Base-by-base conservation (phyloP, 495 filamentous ascomycete genomes). In the Aspergillus indologenus region DNA sequence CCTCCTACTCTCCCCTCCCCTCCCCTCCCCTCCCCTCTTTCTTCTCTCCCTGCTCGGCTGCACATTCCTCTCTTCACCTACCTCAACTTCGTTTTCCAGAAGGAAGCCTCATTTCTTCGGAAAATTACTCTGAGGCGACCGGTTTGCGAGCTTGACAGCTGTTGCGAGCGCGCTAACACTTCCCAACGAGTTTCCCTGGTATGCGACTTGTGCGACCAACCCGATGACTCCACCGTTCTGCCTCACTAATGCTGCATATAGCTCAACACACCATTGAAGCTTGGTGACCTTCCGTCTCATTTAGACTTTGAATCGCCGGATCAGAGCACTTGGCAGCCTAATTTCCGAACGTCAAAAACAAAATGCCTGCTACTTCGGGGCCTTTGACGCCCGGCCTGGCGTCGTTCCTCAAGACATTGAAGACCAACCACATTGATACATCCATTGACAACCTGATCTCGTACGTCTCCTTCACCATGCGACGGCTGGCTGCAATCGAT, bases 361-460 rank as follows among this genome's bases (percentile, higher is more conserved):
- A 40, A 40, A 87, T 87, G 84, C 76, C 81, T 45, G 64, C 80
- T 9, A 66, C 77, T 15, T 69, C 74, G 34, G 71, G 69, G 47
- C 68, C 75, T 52, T 69, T 82, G 63, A 82, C 89, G 61, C 91
- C 92, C 7, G 87, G 83, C 58, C 73, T 96, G 57, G 79, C 85
- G 54, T 86, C 85, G 43, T 92, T 90, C 64, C 80, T 95, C 54
- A 90, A 87, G 65, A 87, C 88, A 0, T 76, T 96, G 56, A 92
- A 86, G 61, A 79, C 78, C 48, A 85, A 82, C 56, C 79, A 85
- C 17, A 81, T 91, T 22, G 90, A 96, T 58, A 81, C 87, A 22
- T 93, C 89, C 1, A 87, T 93, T 56, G 90, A 95, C 64, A 81
- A 85, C 56, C 76, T 96, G 56, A 85, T 92, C 58, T 89, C 87